Evolutionary conservation across 305 asterid species (phyloP).

Genomic region (Solanum hybrid): DNA sequence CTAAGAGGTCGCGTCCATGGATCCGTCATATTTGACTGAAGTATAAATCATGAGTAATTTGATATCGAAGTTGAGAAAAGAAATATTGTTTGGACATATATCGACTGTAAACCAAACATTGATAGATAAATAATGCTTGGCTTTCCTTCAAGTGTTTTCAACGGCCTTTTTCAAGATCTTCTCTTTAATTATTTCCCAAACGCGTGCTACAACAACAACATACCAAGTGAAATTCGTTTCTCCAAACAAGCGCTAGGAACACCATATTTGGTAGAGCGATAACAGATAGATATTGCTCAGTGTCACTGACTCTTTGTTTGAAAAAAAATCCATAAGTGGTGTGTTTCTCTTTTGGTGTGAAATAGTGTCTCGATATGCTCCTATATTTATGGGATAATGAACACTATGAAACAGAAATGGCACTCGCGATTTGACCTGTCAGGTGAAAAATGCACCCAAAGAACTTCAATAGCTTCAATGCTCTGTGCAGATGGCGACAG

Average conservation of each 20-base stretch:
- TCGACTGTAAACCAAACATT: neutral
- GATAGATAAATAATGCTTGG: neutral
- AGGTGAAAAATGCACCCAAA: neutral
- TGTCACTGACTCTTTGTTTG: neutral
- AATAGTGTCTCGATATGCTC: neutral
- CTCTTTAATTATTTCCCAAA: neutral
- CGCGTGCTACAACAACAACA: neutral
- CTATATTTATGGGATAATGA: neutral
- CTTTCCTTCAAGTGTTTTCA: neutral
- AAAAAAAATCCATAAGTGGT: neutral
- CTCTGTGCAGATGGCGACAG: neutral
- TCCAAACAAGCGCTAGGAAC: neutral
- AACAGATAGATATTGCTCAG: neutral
- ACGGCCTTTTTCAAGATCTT: neutral
- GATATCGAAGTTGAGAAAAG: neutral
- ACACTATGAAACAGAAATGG: neutral
- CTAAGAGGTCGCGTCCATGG: neutral
- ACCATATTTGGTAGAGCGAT: neutral
- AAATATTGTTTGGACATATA: neutral
- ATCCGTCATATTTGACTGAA: neutral
- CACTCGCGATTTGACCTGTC: neutral
- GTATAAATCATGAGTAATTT: neutral
- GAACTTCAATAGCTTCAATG: neutral
- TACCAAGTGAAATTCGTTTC: neutral
- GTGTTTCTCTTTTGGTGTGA: neutral